Conservation (phyloP, 208 protist genomes). For the Acanthamoeba healyi region DNA sequence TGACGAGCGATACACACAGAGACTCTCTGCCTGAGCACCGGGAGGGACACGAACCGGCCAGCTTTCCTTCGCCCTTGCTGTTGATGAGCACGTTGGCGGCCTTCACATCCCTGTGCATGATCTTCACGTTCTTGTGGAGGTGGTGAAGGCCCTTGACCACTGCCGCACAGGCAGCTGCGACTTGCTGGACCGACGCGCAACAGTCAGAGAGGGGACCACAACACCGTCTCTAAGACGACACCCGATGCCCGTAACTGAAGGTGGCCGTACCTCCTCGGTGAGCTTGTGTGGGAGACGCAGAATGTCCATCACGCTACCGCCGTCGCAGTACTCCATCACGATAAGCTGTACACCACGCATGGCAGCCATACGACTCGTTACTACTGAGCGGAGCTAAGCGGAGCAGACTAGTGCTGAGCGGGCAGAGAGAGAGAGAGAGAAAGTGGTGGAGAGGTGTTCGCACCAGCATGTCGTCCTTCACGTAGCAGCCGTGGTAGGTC, state of each 20-base stretch:
- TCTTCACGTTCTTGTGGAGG: slow-evolving; percentile 65
- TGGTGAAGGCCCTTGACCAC: slow-evolving; percentile 56
- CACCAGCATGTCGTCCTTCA: slow-evolving; percentile 60
- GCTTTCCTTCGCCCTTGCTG: slow-evolving; percentile 60
- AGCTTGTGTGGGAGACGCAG: slow-evolving; percentile 23
- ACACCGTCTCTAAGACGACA: too few relatives aligned
- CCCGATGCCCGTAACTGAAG: too few relatives aligned
- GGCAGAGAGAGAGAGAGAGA: neutral
- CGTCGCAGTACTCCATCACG: slow-evolving; percentile 64
- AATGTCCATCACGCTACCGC: slow-evolving; percentile 54
- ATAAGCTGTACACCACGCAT: neutral
- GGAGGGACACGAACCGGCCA: neutral
- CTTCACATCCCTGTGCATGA: slow-evolving; percentile 65
- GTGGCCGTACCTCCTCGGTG: slow-evolving; percentile 18
- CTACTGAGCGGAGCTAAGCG: neutral
- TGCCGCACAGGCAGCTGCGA: slow-evolving; percentile 35
- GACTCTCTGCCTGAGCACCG: neutral
- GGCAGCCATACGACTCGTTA: neutral
- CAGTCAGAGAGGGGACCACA: too few relatives aligned
- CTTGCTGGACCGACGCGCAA: neutral
- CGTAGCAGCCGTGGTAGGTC: slow-evolving; percentile 55
- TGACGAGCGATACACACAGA: neutral
- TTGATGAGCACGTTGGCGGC: slow-evolving; percentile 63
- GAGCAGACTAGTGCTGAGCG: too few relatives aligned
- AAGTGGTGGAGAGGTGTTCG: neutral